Evolutionary conservation across 495 filamentous ascomycete species (phyloP).

Genomic region (Aspergillus avenaceus): DNA sequence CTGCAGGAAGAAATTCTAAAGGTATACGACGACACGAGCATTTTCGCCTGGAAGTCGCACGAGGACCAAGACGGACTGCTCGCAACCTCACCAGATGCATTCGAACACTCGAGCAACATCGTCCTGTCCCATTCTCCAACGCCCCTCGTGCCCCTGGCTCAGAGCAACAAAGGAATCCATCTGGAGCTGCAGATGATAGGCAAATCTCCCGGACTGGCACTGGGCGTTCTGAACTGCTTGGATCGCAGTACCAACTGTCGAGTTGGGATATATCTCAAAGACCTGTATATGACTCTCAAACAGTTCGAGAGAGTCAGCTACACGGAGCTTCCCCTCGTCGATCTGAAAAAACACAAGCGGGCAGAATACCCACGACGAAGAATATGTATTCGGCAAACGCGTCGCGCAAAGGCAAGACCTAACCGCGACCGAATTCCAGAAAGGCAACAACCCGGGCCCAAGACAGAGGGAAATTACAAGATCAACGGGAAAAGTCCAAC

Average conservation of each 20-base stretch:
- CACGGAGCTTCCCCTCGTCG: neutral
- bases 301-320: neutral
- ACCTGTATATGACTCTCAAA: slow-evolving; percentile 1
- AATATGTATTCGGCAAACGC: slow-evolving; percentile 1
- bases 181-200: neutral
- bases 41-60: slow-evolving; percentile 16
- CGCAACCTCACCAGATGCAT: slow-evolving; percentile 9
- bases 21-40: slow-evolving; percentile 13
- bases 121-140: neutral
- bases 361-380: neutral
- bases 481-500: no score
- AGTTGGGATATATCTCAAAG: neutral
- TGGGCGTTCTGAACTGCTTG: slow-evolving; percentile 4
- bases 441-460: neutral
- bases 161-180: slow-evolving; percentile 3
- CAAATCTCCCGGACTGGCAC: neutral
- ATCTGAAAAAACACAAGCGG: neutral
- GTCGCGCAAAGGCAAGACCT: neutral
- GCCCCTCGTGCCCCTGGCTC: neutral
- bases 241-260: neutral
- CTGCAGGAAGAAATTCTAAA: slow-evolving; percentile 29
- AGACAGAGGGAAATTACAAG: neutral
- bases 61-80: slow-evolving; percentile 7
- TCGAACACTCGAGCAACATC: slow-evolving; percentile 10
- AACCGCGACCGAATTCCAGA: no score